Base-by-base conservation (phyloP, 108 stramenopile species). In the Cyclotella choctawhatcheeana region DNA sequence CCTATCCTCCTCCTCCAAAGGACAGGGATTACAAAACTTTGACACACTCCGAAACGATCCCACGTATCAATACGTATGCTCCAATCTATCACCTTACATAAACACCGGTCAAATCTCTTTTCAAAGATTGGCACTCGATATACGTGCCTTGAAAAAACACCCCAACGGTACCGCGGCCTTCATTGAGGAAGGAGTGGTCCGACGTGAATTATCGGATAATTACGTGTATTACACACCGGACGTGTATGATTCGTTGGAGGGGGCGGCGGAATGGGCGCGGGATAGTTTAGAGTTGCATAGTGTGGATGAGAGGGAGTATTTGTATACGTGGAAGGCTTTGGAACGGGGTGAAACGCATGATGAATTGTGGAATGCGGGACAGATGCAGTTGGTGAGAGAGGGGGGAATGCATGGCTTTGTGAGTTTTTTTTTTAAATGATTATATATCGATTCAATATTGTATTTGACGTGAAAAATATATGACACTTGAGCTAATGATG, bases 291-390 rank as follows among this genome's bases (percentile, higher is more conserved):
- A 88, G 44, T 64, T 88, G 43, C 99, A 99, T 78, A 44, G 83
- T 29, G 44, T 54, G 16, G 99, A 99, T 70, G 64, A 69, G 53
- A 85, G 99, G n/a, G 92, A 95, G 71, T 76, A 86, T 61, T 43
- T 92, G 48, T 99, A 99, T 76, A 84, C 88, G 0, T 70, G 84
- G 65, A 75, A 84, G 33, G 80, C 98, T 56, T 77, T 99, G 24
- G 98, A 98, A 71, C 45, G 64, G 29, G 97, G 79, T 29, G 59
- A 65, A 53, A 98, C 99, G 0, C 96, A 98, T 73, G 99, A 99
- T 72, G 97, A 98, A 67, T 76, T 99, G 35, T 99, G 99, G 99
- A 99, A 99, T 83, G 99, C 99, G 17, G 97, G 97, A 5, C 97
- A 99, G 81, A 55, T 95, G 31, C 94, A 97, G 59, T 66, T 98